Evolutionary conservation across 106 monocot species (phyloP).

Genomic region (Chionographis japonica): DNA sequence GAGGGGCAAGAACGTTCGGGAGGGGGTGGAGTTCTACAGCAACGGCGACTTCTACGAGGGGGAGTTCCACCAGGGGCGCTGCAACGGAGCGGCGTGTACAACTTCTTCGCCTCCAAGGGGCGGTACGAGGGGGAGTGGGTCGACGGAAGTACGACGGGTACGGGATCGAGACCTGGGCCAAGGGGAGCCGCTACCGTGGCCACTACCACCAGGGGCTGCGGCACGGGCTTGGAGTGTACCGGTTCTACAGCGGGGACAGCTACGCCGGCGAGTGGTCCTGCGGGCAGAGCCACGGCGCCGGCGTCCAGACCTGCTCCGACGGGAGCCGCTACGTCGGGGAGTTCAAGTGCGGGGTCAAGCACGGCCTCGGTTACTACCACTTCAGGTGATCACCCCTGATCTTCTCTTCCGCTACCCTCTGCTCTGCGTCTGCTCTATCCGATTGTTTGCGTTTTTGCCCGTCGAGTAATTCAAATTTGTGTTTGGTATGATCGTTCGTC

Average conservation of each 20-base stretch:
- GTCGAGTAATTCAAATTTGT: too few relatives aligned
- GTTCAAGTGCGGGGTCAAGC: constrained; percentile 53
- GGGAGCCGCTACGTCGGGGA: constrained; percentile 48
- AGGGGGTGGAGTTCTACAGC: constrained; percentile 31
- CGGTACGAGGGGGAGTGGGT: constrained; percentile 50
- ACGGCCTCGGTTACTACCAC: constrained; percentile 44
- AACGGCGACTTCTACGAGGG: constrained; percentile 49
- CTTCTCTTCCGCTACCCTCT: neutral
- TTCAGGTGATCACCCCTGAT: constrained; percentile 27
- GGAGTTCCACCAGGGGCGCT: constrained; percentile 36
- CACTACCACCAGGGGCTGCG: constrained; percentile 30
- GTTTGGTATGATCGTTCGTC: too few relatives aligned
- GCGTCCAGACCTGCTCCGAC: constrained; percentile 34
- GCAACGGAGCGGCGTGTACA: constrained; percentile 41
- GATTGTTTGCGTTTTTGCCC: too few relatives aligned
- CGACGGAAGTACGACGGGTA: constrained; percentile 46
- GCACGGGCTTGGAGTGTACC: constrained; percentile 35
- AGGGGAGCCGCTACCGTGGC: constrained; percentile 34
- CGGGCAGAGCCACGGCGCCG: constrained; percentile 42
- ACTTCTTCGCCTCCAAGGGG: constrained; percentile 23
- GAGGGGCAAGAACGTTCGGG: constrained; percentile 9
- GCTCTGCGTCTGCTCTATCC: too few relatives aligned
- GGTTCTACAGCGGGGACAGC: constrained; percentile 34
- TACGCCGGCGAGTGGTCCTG: constrained; percentile 43
- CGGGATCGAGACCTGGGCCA: constrained; percentile 44